Base-by-base conservation (phyloP, 2,329 filamentous ascomycete genomes). In the Akanthomyces lecanii region DNA sequence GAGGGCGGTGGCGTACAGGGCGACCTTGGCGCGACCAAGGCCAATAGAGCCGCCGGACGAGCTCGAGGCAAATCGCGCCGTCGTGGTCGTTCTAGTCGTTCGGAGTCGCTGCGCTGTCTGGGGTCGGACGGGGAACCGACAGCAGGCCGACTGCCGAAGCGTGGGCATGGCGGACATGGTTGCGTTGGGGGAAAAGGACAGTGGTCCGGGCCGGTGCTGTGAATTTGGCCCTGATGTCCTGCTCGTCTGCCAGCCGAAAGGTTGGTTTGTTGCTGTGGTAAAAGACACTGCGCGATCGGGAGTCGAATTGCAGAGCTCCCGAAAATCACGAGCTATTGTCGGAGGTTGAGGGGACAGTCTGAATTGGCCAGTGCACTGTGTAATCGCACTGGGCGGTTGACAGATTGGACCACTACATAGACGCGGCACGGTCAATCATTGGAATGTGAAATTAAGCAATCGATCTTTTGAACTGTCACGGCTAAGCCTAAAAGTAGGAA, bases 1-100 rank as follows among this genome's bases (percentile, higher is more conserved):
- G 8, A 82, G 63, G 10, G 76, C 74, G 36, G 77, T 72, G 54
- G 78, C 72, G 65, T 78, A 79, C 25, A 80, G 65, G 28, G 77
- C 65, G 10, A 74, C 71, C 65, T 77, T 80, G 54, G 74, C 63
- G 33, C 72, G 69, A 47, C 75, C 73, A 42, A 71, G 64, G 33
- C 68, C 65, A n/a, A 63, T 63, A 55, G 70, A 70, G 61, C 67
- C 69, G 55, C 69, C 65, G 65, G 69, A 71, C 51, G 70, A 67
- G 71, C 66, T 71, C 62, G 69, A 71, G 66, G 56, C 45, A 21
- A 63, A 63, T 28, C 48, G 47, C 18, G 58, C 33, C 28, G 61
- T 33, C 54, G 60, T 55, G 25, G 25, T 45, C 44, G 58, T n/a
- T 18, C 30, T 55, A 8, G 3, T 12, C 5, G 23, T 44, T 21